A percentile compares a stretch with the other conserved stretches of the same genome.
Evolutionary conservation across 306 rosid genomes (phyloP).

Genomic region (Glycyrrhiza uralensis): DNA sequence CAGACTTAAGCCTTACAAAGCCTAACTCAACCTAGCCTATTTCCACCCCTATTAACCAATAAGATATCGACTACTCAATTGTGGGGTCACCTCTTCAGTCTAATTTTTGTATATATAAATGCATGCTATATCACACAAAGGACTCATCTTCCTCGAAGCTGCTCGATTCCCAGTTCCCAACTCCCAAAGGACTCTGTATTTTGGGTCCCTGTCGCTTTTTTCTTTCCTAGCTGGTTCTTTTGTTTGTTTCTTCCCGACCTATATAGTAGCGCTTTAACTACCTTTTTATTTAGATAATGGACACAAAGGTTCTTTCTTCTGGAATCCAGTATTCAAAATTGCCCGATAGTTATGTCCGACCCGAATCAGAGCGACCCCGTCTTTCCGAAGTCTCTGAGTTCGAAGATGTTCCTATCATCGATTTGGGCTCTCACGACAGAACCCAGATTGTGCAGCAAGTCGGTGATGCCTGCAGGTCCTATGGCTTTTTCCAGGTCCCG

Average conservation of each 20-base stretch:
- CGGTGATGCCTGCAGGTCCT: conserved; percentile 64
- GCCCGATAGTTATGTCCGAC: conserved; percentile 70
- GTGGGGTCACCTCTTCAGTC: neutral
- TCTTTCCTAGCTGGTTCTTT: neutral
- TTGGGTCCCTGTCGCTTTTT: neutral
- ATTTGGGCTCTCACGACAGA: conserved; percentile 45
- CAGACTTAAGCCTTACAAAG: no score
- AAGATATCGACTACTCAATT: no score
- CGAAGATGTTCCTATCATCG: conserved; percentile 67
- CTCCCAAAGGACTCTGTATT: neutral
- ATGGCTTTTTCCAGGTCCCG: conserved; percentile 81
- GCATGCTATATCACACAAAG: neutral
- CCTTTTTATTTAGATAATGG: conserved; percentile 34
- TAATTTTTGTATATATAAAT: conserved; percentile 15
- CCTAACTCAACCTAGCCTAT: no score
- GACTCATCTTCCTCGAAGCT: conserved; percentile 24
- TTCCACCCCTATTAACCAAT: no score
- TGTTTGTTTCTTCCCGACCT: neutral
- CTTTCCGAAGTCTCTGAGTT: conserved; percentile 54
- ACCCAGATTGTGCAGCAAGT: conserved; percentile 33
- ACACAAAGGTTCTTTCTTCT: conserved; percentile 54
- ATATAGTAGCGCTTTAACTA: no score
- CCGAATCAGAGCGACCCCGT: conserved; percentile 83
- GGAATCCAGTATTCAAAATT: conserved; percentile 45
- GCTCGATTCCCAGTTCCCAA: neutral